Conservation (phyloP, 1,284 basidiomycete genomes). For the Lentinula novae-zelandiae region DNA sequence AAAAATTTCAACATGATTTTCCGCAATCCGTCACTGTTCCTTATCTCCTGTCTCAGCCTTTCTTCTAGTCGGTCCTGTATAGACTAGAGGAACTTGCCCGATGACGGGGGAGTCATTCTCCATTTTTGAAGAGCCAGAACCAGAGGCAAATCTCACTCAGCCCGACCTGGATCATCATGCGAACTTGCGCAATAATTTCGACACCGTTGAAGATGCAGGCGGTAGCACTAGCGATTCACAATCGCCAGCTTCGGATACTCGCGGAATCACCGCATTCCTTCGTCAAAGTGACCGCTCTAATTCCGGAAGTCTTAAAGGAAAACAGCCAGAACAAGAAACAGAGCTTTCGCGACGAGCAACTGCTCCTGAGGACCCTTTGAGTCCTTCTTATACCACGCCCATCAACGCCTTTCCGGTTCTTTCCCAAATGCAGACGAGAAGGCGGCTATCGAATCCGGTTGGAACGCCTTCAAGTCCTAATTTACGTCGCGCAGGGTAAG, state of each 20-base stretch:
- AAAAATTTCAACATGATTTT: not conserved
- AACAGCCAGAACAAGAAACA: not conserved
- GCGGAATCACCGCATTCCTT: not conserved
- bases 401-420: not conserved
- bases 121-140: not conserved
- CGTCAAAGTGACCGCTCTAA: not conserved
- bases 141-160: conserved; percentile 2
- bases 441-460: not conserved
- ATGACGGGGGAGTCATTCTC: not conserved
- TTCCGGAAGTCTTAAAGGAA: not conserved
- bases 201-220: not conserved
- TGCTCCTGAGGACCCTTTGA: not conserved
- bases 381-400: not conserved
- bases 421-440: not conserved
- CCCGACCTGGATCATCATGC: not conserved
- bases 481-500: conserved; percentile 9
- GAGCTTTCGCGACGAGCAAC: not conserved
- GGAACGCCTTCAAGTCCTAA: conserved; percentile 1
- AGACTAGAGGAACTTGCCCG: not conserved
- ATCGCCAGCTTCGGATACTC: not conserved
- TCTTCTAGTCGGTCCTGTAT: not conserved
- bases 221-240: not conserved
- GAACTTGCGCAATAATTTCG: not conserved
- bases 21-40: not conserved
- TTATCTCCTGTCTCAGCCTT: not conserved